Conservation (phyloP, 192 early-diverging fungal genomes). For the Coemansia sp. region DNA sequence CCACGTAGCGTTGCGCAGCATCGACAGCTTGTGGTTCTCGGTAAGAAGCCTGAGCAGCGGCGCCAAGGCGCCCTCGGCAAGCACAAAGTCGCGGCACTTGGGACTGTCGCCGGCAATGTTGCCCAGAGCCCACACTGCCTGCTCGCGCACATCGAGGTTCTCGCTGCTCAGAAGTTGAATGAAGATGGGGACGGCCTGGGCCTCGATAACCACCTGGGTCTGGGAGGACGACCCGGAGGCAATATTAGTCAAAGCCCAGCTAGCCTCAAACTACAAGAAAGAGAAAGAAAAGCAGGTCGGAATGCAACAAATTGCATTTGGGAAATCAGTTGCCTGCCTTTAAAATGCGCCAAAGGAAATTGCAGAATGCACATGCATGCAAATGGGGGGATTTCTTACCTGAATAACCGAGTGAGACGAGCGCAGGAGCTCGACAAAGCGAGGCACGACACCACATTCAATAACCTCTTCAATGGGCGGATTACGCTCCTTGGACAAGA, state of each 20-base stretch:
- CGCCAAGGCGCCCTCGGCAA: conserved; percentile 73
- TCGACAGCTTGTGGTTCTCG: conserved; percentile 89
- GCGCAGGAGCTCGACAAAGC: conserved; percentile 91
- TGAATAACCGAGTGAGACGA: conserved; percentile 83
- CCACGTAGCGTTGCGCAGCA: conserved; percentile 99
- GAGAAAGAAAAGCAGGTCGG: background rate
- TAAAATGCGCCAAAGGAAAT: background rate
- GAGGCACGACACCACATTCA: conserved; percentile 84
- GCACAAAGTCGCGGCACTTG: conserved; percentile 85
- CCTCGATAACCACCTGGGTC: conserved; percentile 91
- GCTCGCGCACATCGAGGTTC: conserved; percentile 88
- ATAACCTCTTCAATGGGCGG: conserved; percentile 98
- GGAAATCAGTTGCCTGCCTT: background rate
- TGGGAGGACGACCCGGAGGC: conserved; percentile 93
- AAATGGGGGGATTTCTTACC: conserved; percentile 33
- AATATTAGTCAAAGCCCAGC: conserved; percentile 99
- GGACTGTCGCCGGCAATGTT: conserved; percentile 99
- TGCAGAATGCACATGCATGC: background rate
- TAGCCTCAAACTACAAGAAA: conserved; percentile 83
- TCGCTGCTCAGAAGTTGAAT: conserved; percentile 81
- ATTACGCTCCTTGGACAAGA: conserved; percentile 90
- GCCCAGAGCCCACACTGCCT: conserved; percentile 98
- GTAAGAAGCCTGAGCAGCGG: conserved; percentile 86
- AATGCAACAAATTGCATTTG: background rate
- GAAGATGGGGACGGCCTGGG: conserved; percentile 89